Evolutionary conservation across 2,329 filamentous ascomycete species (phyloP), one percentile per base, ranked within the genome.

Genomic region (Leptographium radiaticola): DNA sequence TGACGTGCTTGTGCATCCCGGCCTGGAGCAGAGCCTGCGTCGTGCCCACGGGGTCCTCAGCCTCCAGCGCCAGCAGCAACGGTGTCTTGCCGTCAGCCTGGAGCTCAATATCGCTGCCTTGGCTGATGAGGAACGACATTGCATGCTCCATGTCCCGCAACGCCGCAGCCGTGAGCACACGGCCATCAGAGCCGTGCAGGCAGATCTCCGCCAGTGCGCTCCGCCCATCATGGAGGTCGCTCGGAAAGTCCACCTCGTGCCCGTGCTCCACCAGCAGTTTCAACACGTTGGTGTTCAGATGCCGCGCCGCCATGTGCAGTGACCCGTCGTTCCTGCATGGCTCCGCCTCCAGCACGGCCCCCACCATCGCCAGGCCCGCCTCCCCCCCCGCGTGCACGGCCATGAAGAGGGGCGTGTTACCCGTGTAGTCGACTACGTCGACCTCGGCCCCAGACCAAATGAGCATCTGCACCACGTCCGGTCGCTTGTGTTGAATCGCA

Each of bases 221-320:
- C 46, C 83, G 75, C 0, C 83, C 83, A 16, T 72, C 74, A 59
- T 85, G 81, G 1, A 81, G 67, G 4, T 76, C 72, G 52, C 78
- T 84, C 0, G 82, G 81, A 53, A 83, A 85, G 61, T 85, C 81
- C 0, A 79, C 72, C 16, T 83, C 77, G 56, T 86, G 82, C 2
- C 75, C 77, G 57, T 76, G 68, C 47, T 81, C 69, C 6, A 84
- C 66, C 2, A 87, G 68, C 2, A 80, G 68, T 50, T 72, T 70
- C 57, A 83, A 76, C 1, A 75, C 75, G 13, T 74, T 66, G 0
- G 81, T 58, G 58, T 84, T 79, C 20, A 86, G 69, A 48, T 77
- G 73, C 13, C 78, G 71, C 0, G 81, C 76, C 4, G 81, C 79
- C 56, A 84, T 81, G 60, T 86, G 83, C 4, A 87, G 69, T 1